These are phyloP conservation scores for Phanerodontia chrysosporium DNA, from an alignment of 768 basidiomycete genomes.

Conservation along the genomic window DNA sequence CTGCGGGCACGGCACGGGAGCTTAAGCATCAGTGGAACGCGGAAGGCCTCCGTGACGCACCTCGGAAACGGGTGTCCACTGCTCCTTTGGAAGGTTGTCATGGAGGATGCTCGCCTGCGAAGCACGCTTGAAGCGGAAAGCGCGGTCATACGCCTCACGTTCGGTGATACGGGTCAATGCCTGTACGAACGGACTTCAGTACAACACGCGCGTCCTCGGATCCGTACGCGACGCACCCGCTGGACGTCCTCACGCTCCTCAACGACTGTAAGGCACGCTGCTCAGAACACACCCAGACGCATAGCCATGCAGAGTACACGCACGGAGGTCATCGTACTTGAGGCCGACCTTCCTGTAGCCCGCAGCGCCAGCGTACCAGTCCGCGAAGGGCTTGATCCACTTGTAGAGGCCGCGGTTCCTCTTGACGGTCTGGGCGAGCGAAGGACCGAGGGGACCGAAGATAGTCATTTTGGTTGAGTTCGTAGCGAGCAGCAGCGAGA, in stretches of 20 bases:
- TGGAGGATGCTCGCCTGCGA: conserved; percentile 78
- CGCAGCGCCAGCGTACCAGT: conserved; percentile 74
- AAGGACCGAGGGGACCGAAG: conserved; percentile 64
- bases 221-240: conserved; percentile 45
- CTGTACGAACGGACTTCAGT: conserved; percentile 35
- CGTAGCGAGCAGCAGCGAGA: conserved; percentile 1
- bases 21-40: neutral
- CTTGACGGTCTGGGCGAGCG: conserved; percentile 73
- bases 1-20: conserved; percentile 39
- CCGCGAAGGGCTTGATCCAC: conserved; percentile 72
- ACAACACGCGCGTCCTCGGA: neutral
- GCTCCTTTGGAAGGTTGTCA: conserved; percentile 70
- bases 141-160: conserved; percentile 83
- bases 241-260: conserved; percentile 79
- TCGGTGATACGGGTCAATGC: conserved; percentile 79
- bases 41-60: conserved; percentile 34
- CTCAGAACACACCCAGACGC: conserved; percentile 7
- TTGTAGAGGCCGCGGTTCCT: conserved; percentile 63
- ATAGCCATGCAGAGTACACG: conserved; percentile 31
- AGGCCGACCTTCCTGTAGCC: conserved; percentile 89
- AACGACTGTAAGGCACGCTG: conserved; percentile 42
- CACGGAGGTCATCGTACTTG: conserved; percentile 92
- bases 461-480: conserved; percentile 30
- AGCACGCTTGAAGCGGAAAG: conserved; percentile 83
- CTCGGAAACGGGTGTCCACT: conserved; percentile 75